phyloP scores from a whole-genome alignment of 139 green algal genomes.

The Pleodorina starrii region DNA sequence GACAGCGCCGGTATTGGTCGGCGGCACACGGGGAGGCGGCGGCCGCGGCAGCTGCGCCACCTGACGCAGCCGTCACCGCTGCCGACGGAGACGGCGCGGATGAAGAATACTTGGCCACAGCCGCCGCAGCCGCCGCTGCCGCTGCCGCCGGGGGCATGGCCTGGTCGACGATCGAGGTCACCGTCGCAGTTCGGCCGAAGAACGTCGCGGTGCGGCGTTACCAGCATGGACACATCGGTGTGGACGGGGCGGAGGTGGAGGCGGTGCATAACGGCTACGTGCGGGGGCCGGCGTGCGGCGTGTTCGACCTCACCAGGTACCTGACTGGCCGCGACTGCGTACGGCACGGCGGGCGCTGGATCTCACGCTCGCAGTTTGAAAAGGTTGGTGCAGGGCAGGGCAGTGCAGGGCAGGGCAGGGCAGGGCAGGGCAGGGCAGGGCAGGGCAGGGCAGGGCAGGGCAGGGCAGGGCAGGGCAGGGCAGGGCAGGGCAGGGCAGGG shows the following conservation, averaged over 20 bases:
- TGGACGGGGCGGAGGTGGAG: too few relatives aligned
- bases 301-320: constrained; percentile 9
- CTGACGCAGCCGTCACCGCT: not conserved
- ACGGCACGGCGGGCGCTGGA: not conserved
- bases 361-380: constrained; percentile 4
- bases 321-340: not conserved
- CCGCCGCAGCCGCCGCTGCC: not conserved
- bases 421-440: too few relatives aligned
- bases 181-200: not conserved
- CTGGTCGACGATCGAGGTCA: constrained; percentile 3
- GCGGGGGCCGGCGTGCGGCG: not conserved
- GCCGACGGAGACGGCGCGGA: not conserved
- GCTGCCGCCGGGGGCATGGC: not conserved
- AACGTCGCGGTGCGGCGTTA: not conserved
- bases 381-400: too few relatives aligned
- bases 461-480: too few relatives aligned
- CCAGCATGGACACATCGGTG: too few relatives aligned
- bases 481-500: too few relatives aligned
- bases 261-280: not conserved
- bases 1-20: too few relatives aligned
- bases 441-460: too few relatives aligned
- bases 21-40: too few relatives aligned
- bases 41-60: too few relatives aligned
- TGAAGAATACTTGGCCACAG: not conserved
- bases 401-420: too few relatives aligned